Percentiles rank a stretch among this genome's conserved stretches.
Conservation (phyloP, 257 asterid species). For the Nicotiana tabacum region DNA sequence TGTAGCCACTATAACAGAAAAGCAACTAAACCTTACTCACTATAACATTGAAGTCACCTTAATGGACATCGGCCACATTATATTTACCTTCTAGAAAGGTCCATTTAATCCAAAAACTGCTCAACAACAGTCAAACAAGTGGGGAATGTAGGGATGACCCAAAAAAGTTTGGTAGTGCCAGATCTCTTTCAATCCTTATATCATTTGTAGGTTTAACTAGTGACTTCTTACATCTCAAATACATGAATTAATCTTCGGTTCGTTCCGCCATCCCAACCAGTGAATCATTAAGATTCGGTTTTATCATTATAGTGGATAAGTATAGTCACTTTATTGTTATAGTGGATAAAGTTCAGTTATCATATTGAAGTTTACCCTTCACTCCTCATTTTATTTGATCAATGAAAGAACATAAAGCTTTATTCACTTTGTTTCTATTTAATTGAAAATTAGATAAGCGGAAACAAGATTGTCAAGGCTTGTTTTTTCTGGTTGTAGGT, state of each 20-base stretch:
- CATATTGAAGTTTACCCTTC: background rate
- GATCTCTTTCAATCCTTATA: no score
- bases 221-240: no score
- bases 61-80: background rate
- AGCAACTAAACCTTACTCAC: background rate
- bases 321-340: background rate
- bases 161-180: no score
- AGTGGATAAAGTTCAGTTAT: background rate
- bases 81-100: no score
- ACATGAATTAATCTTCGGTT: no score
- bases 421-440: background rate
- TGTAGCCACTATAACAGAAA: background rate
- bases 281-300: background rate
- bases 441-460: background rate
- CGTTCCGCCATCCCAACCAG: no score
- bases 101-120: no score
- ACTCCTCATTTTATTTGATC: background rate
- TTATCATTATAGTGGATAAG: background rate
- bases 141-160: no score
- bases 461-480: background rate
- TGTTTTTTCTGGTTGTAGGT: constrained; percentile 32
- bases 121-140: no score
- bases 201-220: no score
- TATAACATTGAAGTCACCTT: background rate
- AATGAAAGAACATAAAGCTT: background rate